Conservation (phyloP, 108 stramenopile genomes). For the Seminavis robusta region DNA sequence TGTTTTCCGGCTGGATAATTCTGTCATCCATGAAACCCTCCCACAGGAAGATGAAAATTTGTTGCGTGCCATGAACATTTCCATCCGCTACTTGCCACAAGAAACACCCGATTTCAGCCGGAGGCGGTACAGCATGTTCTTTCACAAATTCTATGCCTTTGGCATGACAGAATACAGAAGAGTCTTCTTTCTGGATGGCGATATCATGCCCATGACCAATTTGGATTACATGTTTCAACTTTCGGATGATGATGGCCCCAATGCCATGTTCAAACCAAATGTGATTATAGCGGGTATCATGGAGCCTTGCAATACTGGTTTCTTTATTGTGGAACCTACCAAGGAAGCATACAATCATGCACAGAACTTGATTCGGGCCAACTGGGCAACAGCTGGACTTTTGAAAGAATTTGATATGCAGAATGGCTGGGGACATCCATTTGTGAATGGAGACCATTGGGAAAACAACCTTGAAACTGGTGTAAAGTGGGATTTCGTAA, state of each 20-base stretch:
- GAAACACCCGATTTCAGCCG: constrained; percentile 30
- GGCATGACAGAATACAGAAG: constrained; percentile 57
- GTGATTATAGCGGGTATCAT: constrained; percentile 25
- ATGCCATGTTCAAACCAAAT: constrained; percentile 28
- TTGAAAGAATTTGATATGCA: background rate
- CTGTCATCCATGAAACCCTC: constrained; percentile 12
- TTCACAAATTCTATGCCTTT: constrained; percentile 55
- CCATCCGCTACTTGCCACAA: constrained; percentile 25
- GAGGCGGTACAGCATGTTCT: constrained; percentile 22
- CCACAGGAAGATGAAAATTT: constrained; percentile 25
- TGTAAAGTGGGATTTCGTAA: too few species aligned
- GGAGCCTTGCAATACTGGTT: constrained; percentile 46
- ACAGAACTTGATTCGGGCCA: constrained; percentile 7
- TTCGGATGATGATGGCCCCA: constrained; percentile 13
- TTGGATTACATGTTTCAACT: constrained; percentile 61
- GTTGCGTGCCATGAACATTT: constrained; percentile 17
- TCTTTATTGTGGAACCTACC: constrained; percentile 43
- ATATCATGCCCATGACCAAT: constrained; percentile 58
- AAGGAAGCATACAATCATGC: constrained; percentile 8
- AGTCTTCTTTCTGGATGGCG: constrained; percentile 66
- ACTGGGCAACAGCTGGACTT: background rate
- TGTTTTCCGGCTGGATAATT: constrained; percentile 26
- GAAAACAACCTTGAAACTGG: too few species aligned
- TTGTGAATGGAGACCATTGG: background rate
- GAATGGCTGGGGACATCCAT: constrained; percentile 31